These are phyloP conservation scores for Penicillium sp. DNA, from an alignment of 2,329 filamentous ascomycete genomes.

Conservation along the genomic window DNA sequence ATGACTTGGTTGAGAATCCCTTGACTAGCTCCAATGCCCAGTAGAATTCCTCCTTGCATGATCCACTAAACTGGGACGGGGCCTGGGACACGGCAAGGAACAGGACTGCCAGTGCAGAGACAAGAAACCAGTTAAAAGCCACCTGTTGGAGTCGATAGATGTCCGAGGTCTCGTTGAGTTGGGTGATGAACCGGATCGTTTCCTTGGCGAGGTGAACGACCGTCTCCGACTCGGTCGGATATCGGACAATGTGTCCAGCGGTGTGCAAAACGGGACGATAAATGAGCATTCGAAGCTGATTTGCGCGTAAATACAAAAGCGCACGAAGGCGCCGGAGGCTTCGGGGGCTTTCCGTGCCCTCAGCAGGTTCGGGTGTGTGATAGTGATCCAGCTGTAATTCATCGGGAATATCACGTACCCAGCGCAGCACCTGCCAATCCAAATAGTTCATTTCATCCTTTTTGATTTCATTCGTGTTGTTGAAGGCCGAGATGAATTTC, in stretches of 20 bases:
- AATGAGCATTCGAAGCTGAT: conserved; percentile 85
- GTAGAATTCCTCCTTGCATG: conserved; percentile 63
- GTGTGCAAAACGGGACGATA: conserved; percentile 82
- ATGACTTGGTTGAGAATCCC: conserved; percentile 58
- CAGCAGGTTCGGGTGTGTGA: conserved; percentile 40
- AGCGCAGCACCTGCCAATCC: conserved; percentile 78
- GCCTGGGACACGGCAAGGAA: conserved; percentile 64
- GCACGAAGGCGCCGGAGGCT: conserved; percentile 72
- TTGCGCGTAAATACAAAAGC: conserved; percentile 80
- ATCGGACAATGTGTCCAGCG: conserved; percentile 69
- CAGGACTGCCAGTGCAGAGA: conserved; percentile 60
- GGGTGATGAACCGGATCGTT: conserved; percentile 59
- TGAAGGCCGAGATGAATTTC: conserved; percentile 72
- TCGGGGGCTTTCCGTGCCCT: conserved; percentile 50
- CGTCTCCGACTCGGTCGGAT: conserved; percentile 68
- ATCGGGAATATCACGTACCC: conserved; percentile 71
- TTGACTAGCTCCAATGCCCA: conserved; percentile 63
- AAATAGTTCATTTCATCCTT: conserved; percentile 74
- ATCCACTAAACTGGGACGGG: conserved; percentile 56
- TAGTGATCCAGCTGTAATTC: conserved; percentile 60
- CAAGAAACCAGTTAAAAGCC: conserved; percentile 65
- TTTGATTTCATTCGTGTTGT: conserved; percentile 62
- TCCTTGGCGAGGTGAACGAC: conserved; percentile 64
- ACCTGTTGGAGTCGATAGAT: conserved; percentile 63
- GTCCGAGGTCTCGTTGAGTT: conserved; percentile 59